A percentile compares a stretch with the other conserved stretches of the same genome.
Conservation (phyloP, 1,284 basidiomycete species). For the Fomitopsis pinicola region DNA sequence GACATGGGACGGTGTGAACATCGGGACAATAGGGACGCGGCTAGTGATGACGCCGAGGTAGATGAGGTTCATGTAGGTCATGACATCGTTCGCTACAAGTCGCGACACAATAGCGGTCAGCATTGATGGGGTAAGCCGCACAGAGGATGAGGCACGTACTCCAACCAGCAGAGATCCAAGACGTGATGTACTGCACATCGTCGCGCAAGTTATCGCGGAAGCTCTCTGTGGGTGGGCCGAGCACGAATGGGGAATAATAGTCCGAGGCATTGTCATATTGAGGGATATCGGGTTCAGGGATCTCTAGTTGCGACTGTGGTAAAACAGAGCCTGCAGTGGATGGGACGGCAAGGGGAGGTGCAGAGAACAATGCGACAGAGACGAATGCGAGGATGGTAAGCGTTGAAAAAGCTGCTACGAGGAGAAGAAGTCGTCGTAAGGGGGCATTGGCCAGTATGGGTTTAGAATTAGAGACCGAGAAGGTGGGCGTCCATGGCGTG, state of each 20-base stretch:
- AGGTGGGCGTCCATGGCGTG: conserved; percentile 9
- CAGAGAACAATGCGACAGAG: conserved; percentile 7
- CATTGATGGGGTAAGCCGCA: not conserved
- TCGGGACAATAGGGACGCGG: conserved; percentile 59
- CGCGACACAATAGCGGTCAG: conserved; percentile 4
- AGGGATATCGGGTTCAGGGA: not conserved
- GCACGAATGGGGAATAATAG: conserved; percentile 24
- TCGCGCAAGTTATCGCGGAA: conserved; percentile 58
- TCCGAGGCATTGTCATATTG: conserved; percentile 4
- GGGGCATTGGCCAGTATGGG: conserved; percentile 9
- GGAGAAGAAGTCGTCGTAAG: conserved; percentile 22
- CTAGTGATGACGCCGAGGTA: conserved; percentile 62
- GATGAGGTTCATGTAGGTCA: conserved; percentile 67
- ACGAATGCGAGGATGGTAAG: conserved; percentile 31
- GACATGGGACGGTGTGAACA: conserved; percentile 64
- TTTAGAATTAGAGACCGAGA: conserved; percentile 8
- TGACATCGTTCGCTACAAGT: conserved; percentile 59
- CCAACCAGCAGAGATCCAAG: conserved; percentile 69
- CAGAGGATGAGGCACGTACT: conserved; percentile 36
- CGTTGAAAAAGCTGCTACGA: conserved; percentile 26
- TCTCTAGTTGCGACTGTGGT: not conserved
- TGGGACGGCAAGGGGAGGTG: not conserved
- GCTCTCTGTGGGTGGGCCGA: conserved; percentile 48
- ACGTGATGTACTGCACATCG: conserved; percentile 60
- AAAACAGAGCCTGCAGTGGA: not conserved